These are phyloP conservation scores for Coemansia sp. DNA, from an alignment of 192 early-diverging fungal genomes.

Conservation along the genomic window DNA sequence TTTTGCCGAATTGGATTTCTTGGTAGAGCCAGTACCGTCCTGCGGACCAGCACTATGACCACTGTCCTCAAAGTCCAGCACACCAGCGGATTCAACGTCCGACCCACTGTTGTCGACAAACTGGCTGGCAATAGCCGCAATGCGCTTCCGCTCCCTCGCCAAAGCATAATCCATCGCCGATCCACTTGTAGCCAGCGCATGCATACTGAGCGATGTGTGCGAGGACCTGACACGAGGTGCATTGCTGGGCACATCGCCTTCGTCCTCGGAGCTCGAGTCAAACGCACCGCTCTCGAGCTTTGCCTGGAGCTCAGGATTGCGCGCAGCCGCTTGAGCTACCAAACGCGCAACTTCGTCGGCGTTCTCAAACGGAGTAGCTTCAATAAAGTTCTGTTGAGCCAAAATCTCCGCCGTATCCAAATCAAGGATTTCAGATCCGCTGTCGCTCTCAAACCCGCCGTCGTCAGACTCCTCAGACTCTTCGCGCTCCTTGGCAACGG, in stretches of 20 bases:
- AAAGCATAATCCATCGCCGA: slow-evolving; percentile 19
- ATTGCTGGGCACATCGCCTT: not conserved
- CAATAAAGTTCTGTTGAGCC: slow-evolving; percentile 5
- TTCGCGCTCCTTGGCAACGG: not conserved
- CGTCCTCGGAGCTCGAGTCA: slow-evolving; percentile 39
- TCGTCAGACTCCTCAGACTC: not conserved
- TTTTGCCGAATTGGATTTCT: not conserved
- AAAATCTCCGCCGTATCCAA: slow-evolving; percentile 16
- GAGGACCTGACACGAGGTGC: too few relatives aligned
- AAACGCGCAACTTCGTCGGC: slow-evolving; percentile 38
- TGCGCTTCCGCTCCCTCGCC: slow-evolving; percentile 40
- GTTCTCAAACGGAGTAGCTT: slow-evolving; percentile 24
- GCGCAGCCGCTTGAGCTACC: slow-evolving; percentile 13
- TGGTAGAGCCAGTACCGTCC: not conserved
- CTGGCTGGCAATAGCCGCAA: slow-evolving; percentile 25
- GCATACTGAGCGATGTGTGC: too few relatives aligned
- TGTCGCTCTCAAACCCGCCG: slow-evolving; percentile 12
- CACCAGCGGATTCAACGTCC: not conserved
- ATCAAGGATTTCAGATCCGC: slow-evolving; percentile 23
- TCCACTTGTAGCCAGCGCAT: slow-evolving; percentile 4
- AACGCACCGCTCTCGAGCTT: slow-evolving; percentile 47
- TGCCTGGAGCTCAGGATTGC: slow-evolving; percentile 31
- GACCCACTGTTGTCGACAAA: slow-evolving; percentile 8
- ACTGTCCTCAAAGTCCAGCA: not conserved
- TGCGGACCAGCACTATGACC: not conserved